Percentiles rank a stretch among this genome's conserved stretches.
These are phyloP conservation scores for Lentithecium fluviatile DNA, from an alignment of 495 filamentous ascomycete species.

Conservation along the genomic window DNA sequence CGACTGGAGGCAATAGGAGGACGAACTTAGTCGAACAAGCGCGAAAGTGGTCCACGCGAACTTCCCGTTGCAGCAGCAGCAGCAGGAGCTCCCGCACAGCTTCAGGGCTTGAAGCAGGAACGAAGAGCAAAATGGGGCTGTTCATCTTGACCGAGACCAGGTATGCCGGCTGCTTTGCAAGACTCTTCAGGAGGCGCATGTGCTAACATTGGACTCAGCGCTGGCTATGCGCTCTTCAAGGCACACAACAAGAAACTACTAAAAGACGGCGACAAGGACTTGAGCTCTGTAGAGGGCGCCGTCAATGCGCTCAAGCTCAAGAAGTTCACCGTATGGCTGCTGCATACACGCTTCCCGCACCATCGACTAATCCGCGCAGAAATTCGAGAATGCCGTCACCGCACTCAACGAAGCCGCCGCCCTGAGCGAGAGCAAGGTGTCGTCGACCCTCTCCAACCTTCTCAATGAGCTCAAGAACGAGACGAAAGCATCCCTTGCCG, in stretches of 20 bases:
- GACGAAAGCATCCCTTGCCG: slow-evolving; percentile 92
- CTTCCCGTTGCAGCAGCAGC: not conserved
- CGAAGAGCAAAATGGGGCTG: slow-evolving; percentile 35
- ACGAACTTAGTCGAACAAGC: too few species aligned
- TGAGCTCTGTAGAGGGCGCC: slow-evolving; percentile 77
- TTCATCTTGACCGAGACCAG: slow-evolving; percentile 72
- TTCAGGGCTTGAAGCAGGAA: not conserved
- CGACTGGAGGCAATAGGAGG: too few species aligned
- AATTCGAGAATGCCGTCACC: slow-evolving; percentile 86
- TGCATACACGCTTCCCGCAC: not conserved
- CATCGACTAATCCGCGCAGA: slow-evolving; percentile 41
- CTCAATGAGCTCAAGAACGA: slow-evolving; percentile 93
- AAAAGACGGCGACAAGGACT: slow-evolving; percentile 73
- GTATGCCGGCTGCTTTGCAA: not conserved
- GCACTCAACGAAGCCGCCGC: slow-evolving; percentile 87
- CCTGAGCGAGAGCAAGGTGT: slow-evolving; percentile 87
- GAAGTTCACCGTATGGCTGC: slow-evolving; percentile 61
- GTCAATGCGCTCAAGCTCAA: slow-evolving; percentile 88
- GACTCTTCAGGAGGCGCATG: not conserved
- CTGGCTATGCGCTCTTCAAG: slow-evolving; percentile 97
- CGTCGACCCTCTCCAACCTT: slow-evolving; percentile 76
- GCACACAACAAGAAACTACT: slow-evolving; percentile 96
- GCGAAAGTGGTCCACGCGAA: too few species aligned
- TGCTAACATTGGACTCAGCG: slow-evolving; percentile 49
- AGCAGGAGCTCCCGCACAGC: slow-evolving; percentile 11